Evolutionary conservation across 257 asterid species (phyloP), one percentile per base, ranked within the genome.

Genomic region (Solanum dulcamara): DNA sequence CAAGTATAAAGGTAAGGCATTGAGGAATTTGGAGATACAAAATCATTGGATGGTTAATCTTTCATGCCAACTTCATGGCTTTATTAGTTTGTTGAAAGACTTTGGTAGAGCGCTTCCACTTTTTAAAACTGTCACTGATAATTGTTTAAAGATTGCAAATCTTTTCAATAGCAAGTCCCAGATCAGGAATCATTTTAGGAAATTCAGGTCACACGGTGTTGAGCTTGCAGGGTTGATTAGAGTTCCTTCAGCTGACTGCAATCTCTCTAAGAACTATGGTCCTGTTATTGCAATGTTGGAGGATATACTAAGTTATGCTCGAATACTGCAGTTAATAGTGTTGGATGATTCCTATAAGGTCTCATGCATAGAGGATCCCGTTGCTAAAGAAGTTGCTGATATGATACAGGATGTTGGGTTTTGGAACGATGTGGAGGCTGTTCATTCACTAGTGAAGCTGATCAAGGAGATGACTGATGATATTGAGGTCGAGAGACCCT

Each of bases 21-120:
- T 95, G 92, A 87, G 89, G 89, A 92, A 89, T 90, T 89, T 95
- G 86, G 98, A 95, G 84, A 62, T 87, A 81, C 92, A 89, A 84
- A 88, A 92, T 88, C 92, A 88, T 70, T 95, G 98, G 98, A 95
- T 95, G 98, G 92, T 95, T 7, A 95, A 94, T 86, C 83, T 95
- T 85, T 89, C 94, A 59, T 95, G 98, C 84, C 96, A 90, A 90
- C 86, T 91, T 88, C 95, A 93, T 82, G 97, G 93, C 70, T 87
- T 95, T 84, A 64, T 88, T 84, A 92, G 97, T 89, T 89, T 95
- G 86, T 85, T 94, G 81, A 93, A 95, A 89, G 97, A 94, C 90
- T 94, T 95, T 57, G 86, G 85, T 59, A 92, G 91, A 85, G 92
- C 92, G 68, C 98, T 93, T 86, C 94, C 96, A 2, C 90, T 94